A percentile compares a stretch with the other conserved stretches of the same genome.
phyloP scores from a whole-genome alignment of 2,329 filamentous ascomycete species.

The Pseudogymnoascus sp. region DNA sequence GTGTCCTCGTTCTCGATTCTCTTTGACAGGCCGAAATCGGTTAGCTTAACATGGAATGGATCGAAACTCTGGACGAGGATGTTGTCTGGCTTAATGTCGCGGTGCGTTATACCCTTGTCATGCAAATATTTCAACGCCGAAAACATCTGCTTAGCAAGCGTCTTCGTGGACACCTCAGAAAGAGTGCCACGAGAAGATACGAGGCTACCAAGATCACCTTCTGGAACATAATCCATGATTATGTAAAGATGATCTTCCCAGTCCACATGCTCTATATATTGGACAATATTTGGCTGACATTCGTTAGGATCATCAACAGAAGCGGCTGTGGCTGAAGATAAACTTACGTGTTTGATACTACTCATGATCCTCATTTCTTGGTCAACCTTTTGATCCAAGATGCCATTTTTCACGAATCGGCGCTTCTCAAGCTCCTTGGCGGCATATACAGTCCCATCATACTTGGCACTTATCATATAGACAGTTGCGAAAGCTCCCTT shows the following conservation, averaged over 20 bases:
- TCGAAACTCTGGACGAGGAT: conserved; percentile 71
- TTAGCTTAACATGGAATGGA: conserved; percentile 80
- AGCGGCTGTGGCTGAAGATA: conserved; percentile 62
- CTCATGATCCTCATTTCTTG: conserved; percentile 98
- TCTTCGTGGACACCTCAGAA: conserved; percentile 59
- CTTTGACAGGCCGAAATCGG: conserved; percentile 94
- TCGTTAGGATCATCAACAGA: conserved; percentile 19
- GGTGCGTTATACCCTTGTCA: conserved; percentile 81
- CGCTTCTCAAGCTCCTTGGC: conserved; percentile 94
- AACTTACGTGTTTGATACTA: conserved; percentile 68
- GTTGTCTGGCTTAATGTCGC: conserved; percentile 98
- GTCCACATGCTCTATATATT: conserved; percentile 84
- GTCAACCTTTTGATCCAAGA: conserved; percentile 84
- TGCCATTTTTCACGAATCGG: conserved; percentile 85
- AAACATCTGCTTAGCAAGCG: conserved; percentile 69
- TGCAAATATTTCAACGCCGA: conserved; percentile 83
- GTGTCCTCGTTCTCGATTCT: conserved; percentile 78
- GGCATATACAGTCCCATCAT: conserved; percentile 74
- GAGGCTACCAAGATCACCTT: conserved; percentile 74
- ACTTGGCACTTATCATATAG: conserved; percentile 81
- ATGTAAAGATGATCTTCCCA: conserved; percentile 78
- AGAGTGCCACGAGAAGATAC: conserved; percentile 57
- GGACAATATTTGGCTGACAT: conserved; percentile 72
- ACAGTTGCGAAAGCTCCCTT: conserved; percentile 94
- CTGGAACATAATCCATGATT: conserved; percentile 88